phyloP scores from a whole-genome alignment of 202 grass and related monocot genomes.

The Bolboschoenoplectus hybrid region DNA sequence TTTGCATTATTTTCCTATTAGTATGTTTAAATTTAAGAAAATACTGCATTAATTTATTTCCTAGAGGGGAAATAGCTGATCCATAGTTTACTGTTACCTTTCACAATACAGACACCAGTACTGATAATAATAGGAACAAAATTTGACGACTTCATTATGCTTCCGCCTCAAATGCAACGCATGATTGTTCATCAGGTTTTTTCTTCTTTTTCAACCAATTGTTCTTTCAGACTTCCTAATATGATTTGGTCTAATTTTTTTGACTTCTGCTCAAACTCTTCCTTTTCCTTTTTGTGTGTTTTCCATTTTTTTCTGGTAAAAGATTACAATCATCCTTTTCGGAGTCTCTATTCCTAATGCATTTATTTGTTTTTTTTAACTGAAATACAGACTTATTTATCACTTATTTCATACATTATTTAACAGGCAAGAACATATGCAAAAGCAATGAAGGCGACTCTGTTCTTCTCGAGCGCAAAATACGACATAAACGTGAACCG shows the following conservation, averaged over 20 bases:
- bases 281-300: no score
- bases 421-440: constrained; percentile 47
- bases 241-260: not conserved
- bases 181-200: constrained; percentile 46
- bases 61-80: not conserved
- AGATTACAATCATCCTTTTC: not conserved
- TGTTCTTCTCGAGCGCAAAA: constrained; percentile 45
- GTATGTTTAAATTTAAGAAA: not conserved
- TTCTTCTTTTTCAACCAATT: not conserved
- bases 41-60: not conserved
- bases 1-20: not conserved
- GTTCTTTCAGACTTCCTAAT: not conserved
- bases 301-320: not conserved
- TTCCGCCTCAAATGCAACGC: constrained; percentile 53
- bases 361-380: not conserved
- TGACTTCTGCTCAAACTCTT: not conserved
- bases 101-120: constrained; percentile 40
- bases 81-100: not conserved
- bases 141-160: constrained; percentile 48
- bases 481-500: constrained; percentile 50
- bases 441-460: constrained; percentile 48
- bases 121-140: constrained; percentile 49
- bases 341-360: no score
- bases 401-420: not conserved
- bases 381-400: not conserved